phyloP scores from a whole-genome alignment of 495 filamentous ascomycete genomes.

The Neurospora hispaniola region DNA sequence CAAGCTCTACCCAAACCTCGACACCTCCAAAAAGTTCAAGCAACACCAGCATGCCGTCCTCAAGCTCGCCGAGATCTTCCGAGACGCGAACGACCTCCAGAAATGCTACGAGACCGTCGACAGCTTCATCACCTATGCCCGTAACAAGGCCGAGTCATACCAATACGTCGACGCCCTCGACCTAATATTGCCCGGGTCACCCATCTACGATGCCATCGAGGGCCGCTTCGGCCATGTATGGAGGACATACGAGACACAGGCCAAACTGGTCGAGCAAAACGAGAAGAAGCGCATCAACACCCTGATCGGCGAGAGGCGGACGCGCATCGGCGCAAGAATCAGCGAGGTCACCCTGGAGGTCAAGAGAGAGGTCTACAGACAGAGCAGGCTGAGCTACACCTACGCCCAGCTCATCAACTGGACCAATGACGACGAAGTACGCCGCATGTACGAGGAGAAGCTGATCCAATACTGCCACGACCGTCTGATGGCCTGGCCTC shows the following conservation, averaged over 20 bases:
- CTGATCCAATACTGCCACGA: slow-evolving; percentile 74
- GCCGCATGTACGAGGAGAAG: slow-evolving; percentile 83
- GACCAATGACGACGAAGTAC: slow-evolving; percentile 74
- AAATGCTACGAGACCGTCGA: slow-evolving; percentile 74
- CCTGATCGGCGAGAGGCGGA: slow-evolving; percentile 79
- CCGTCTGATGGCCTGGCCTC: slow-evolving; percentile 52
- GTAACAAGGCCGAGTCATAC: slow-evolving; percentile 54
- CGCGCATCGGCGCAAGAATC: slow-evolving; percentile 73
- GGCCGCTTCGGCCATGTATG: slow-evolving; percentile 73
- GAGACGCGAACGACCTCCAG: slow-evolving; percentile 49
- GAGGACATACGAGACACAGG: slow-evolving; percentile 70
- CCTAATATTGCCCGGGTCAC: slow-evolving; percentile 63
- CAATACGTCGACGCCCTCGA: slow-evolving; percentile 67
- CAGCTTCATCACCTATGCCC: slow-evolving; percentile 62
- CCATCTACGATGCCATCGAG: slow-evolving; percentile 74
- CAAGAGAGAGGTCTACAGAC: slow-evolving; percentile 66
- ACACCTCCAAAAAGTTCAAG: slow-evolving; percentile 55
- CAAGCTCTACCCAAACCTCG: slow-evolving; percentile 63
- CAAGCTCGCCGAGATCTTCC: slow-evolving; percentile 63
- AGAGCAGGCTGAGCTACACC: slow-evolving; percentile 59
- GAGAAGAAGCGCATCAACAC: slow-evolving; percentile 88
- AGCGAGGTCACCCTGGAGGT: slow-evolving; percentile 78
- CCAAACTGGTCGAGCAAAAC: slow-evolving; percentile 74
- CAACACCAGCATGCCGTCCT: slow-evolving; percentile 63
- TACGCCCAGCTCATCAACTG: slow-evolving; percentile 82